Base-by-base conservation (phyloP, 225 moss, liverwort and hornwort genomes). In the Sphagnum contortum region DNA sequence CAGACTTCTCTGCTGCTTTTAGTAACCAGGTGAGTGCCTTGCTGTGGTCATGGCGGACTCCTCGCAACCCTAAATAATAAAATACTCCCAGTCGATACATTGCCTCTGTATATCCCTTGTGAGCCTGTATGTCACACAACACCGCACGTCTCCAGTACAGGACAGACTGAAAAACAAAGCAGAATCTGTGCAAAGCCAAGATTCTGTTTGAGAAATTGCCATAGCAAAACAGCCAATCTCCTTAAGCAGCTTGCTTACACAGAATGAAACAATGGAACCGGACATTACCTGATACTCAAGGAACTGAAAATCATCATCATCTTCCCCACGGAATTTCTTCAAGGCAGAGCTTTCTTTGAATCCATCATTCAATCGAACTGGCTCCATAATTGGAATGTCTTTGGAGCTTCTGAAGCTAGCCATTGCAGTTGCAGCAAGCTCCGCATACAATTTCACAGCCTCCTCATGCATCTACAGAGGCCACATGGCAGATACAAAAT, bases 301-400 rank as follows among this genome's bases (percentile, higher is more conserved):
- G 66, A 98, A 98, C 80, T 91, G 96, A 48, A 98, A 98, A 70
- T 98, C 96, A 54, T 92, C 96, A 73, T 98, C 87, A 72, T 98
- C 96, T 65, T 92, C 96, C 67, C 96, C 85, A 49, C 79, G 90
- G 70, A 72, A 83, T 71, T 84, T 91, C 61, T 83, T 50, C 48
- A 81, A 84, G 61, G 89, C 92, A 76, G 85, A 89, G 82, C 86
- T 92, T 74, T 98, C 96, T 67, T 92, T 92, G 9, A 88, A 81
- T 56, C 93, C 96, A 57, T 85, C 85, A 67, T 91, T 98, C 76
- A 98, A 76, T 49, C 96, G 85, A 68, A 92, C 85, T 60, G 74
- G 47, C 69, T 98, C 96, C 50, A 89, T 63, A 29, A 80, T 64
- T 58, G 96, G 92, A 60, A 83, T 86, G 29, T 98, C 92, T 79